Evolutionary conservation across 1,284 basidiomycete species (phyloP), one percentile per base, ranked within the genome.

Genomic region (Malassezia sp.): DNA sequence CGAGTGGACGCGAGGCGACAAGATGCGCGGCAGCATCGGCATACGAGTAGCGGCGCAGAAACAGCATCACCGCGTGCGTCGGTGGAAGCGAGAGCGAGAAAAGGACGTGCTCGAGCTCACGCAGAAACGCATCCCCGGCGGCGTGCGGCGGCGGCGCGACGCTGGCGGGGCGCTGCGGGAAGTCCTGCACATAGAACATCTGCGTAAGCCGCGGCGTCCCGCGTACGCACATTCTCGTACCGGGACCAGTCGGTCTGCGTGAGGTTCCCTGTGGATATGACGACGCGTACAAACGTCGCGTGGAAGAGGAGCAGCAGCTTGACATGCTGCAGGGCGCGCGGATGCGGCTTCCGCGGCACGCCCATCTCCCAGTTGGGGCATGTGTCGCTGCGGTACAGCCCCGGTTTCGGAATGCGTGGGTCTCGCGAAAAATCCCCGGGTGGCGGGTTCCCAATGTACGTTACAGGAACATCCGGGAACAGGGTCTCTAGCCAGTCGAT

Each of bases 271-370:
- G 52, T 55, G 1, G 63, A 43, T 6, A 70, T 58, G 15, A 54
- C 49, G 11, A 69, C 46, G 1, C 63, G 49, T 6, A 62, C 20
- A 10, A 54, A 60, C 14, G 44, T 51, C 4, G 41, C 20, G 42
- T 60, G 61, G n/a, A 57, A 59, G 14, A 67, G 44, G 1, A 66
- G 31, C 12, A 64, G 17, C 21, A 67, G 56, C 54, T 69, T 67
- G 45, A 61, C 58, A 30, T 67, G 62, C 46, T 59, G 58, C 28
- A 59, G 20, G 44, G 52, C 55, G 2, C 57, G 55, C 0, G 44
- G 37, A 23, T 59, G 57, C 4, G 60, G 56, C 21, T 53, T 57
- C 26, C 34, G 32, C 1, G 59, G 58, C 2, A 59, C 48, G 28
- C 54, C 52, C 35, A 63, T 57, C 20, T 57, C 47, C 60, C 60